phyloP scores from a whole-genome alignment of 1,284 basidiomycete species.

The Cystobasidium pallidum region DNA sequence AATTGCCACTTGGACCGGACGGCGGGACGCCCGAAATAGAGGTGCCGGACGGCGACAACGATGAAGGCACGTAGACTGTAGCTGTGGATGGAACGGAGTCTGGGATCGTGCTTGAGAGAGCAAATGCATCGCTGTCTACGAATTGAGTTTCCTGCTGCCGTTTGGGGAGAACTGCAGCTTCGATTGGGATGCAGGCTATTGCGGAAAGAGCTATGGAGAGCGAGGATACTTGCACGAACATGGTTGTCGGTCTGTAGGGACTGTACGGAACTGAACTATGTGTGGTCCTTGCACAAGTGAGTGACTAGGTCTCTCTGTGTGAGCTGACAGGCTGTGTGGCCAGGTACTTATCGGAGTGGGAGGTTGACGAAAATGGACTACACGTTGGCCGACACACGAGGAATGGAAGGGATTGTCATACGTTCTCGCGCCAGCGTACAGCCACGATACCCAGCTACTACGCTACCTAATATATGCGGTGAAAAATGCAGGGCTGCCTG shows the following conservation, averaged over 20 bases:
- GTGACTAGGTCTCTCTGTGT: too few species aligned
- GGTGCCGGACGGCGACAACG: background rate
- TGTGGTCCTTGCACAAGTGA: too few species aligned
- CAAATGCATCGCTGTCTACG: background rate
- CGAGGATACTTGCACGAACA: background rate
- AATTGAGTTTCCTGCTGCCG: background rate
- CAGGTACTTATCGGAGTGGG: too few species aligned
- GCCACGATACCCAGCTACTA: too few species aligned
- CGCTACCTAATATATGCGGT: too few species aligned
- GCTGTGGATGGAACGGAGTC: background rate
- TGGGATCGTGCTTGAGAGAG: background rate
- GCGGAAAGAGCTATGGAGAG: background rate
- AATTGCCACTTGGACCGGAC: background rate
- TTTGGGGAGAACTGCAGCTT: slow-evolving; percentile 3
- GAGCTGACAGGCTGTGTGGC: too few species aligned
- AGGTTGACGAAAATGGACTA: too few species aligned
- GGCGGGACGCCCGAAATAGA: background rate
- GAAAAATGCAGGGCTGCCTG: too few species aligned
- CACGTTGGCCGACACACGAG: too few species aligned
- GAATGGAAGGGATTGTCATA: too few species aligned
- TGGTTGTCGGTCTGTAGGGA: background rate
- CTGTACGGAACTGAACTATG: too few species aligned
- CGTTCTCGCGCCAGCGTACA: too few species aligned
- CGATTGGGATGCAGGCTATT: background rate
- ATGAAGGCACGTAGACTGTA: background rate